Evolutionary conservation across 345 rosid species (phyloP), one percentile per base, ranked within the genome.

Genomic region (Salix dunnii): DNA sequence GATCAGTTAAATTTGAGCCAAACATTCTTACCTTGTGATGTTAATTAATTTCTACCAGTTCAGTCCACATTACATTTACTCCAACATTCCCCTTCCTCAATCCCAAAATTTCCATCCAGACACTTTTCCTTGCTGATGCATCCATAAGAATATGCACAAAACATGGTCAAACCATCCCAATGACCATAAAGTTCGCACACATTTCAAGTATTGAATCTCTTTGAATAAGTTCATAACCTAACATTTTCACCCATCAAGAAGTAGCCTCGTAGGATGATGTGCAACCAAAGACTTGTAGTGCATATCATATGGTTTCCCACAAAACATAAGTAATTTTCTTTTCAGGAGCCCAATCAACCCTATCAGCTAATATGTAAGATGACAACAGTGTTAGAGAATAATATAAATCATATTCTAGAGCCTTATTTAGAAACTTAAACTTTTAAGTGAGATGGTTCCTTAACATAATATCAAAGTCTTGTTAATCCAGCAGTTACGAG

Each of bases 301-400:
- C 31, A 58, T 17, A 58, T 60, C 17, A 18, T 10, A 33, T 23
- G 33, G 36, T 49, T 36, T 23, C 17, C 58, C 46, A 18, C 7
- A 70, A 46, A 49, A 33, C 23, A 69, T 48, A 71, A 72, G 33
- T 35, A 78, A n/a, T 70, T 67, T 63, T 33, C 33, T 72, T 40
- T 66, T 55, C 7, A 55, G 55, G 17, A 61, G 20, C 11, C 65
- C 21, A 23, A 18, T 30, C 46, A 35, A 36, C 28, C 40, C 64
- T 68, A 60, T 31, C 23, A 33, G 62, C 31, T 9, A 11, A 78
- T 5, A 40, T 8, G 31, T 31, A 72, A 58, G 33, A 61, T 68
- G 51, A 23, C 48, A 30, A 67, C 27, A 67, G 27, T n/a, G n/a
- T n/a, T n/a, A n/a, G n/a, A n/a, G n/a, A n/a, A n/a, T n/a, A n/a